Percentiles rank a stretch among this genome's conserved stretches.
Conservation (phyloP, 306 rosid genomes). For the Cotoneaster glaucophyllus region DNA sequence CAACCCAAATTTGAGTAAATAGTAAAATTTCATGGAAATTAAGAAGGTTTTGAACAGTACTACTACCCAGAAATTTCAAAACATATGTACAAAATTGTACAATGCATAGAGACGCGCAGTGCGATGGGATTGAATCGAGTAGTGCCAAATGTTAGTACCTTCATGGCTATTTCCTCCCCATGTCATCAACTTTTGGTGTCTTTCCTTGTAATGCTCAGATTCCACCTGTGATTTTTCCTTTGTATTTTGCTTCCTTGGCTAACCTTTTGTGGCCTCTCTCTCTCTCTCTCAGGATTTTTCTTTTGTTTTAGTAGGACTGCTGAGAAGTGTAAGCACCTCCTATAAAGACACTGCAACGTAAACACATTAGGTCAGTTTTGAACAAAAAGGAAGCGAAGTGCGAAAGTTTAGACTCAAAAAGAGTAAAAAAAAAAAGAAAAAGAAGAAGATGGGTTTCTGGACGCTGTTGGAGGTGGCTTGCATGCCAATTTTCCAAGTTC, state of each 20-base stretch:
- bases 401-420: neutral
- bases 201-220: neutral
- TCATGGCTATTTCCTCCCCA: slow-evolving; percentile 20
- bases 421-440: neutral
- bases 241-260: neutral
- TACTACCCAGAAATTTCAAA: neutral
- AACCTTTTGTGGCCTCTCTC: neutral
- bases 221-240: neutral
- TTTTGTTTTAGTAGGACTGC: neutral
- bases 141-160: slow-evolving; percentile 15
- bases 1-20: neutral
- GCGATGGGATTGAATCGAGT: neutral
- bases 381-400: neutral
- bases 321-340: neutral
- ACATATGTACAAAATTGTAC: neutral
- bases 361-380: neutral
- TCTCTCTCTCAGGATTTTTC: slow-evolving; percentile 4
- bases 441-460: slow-evolving; percentile 50
- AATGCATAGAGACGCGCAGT: neutral
- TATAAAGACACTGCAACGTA: neutral
- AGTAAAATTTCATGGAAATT: neutral
- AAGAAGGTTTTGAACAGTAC: neutral
- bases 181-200: neutral
- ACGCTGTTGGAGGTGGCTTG: slow-evolving; percentile 59
- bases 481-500: slow-evolving; percentile 70